Conservation (phyloP, 306 rosid genomes). For the Arachis stenosperma region DNA sequence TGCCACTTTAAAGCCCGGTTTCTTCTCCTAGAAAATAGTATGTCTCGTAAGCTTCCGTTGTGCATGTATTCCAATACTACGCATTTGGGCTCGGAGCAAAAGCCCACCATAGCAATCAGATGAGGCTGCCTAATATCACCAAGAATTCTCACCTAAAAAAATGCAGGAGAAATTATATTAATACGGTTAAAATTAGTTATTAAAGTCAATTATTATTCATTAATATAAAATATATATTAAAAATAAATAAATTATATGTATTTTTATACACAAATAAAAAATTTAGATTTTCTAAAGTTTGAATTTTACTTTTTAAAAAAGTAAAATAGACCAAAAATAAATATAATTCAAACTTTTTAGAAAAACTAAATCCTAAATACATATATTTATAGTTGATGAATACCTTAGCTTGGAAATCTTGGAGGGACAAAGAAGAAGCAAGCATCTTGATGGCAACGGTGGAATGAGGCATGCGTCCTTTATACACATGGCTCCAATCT, state of each 20-base stretch:
- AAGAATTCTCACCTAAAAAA: constrained; percentile 63
- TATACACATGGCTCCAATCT: constrained; percentile 47
- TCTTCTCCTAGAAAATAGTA: constrained; percentile 50
- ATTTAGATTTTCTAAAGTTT: no score
- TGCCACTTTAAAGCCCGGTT: constrained; percentile 59
- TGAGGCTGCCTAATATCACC: constrained; percentile 72
- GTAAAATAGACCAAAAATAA: no score
- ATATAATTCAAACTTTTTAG: no score
- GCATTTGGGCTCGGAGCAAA: constrained; percentile 62
- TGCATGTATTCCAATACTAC: constrained; percentile 73
- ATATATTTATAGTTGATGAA: not conserved
- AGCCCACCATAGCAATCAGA: constrained; percentile 67
- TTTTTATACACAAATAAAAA: no score
- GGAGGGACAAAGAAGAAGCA: constrained; percentile 25
- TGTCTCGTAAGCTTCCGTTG: constrained; percentile 63
- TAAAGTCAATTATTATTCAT: no score
- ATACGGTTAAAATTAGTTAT: no score
- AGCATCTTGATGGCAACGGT: constrained; percentile 64
- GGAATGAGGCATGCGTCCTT: constrained; percentile 64
- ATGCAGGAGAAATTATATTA: no score
- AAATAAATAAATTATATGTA: no score
- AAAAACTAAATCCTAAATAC: no score
- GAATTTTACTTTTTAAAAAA: no score
- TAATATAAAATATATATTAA: no score
- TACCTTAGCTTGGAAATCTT: constrained; percentile 69